Evolutionary conservation across 2,329 filamentous ascomycete species (phyloP).

Genomic region (Sphaerulina vaccinii): DNA sequence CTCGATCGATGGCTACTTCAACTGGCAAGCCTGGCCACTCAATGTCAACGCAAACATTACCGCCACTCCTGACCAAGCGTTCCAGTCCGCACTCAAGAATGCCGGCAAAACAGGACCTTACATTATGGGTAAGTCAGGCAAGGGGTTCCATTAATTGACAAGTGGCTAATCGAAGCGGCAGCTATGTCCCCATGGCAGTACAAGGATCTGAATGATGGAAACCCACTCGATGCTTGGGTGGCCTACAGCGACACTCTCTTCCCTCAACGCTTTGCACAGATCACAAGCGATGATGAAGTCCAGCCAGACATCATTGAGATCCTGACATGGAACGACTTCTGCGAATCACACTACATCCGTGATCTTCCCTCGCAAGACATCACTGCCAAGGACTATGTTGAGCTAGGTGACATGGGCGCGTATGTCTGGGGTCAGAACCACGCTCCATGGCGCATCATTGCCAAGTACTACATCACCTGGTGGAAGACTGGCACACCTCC

Average conservation of each 20-base stretch:
- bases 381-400: constrained; percentile 34
- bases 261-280: constrained; percentile 33
- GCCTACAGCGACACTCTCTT: constrained; percentile 42
- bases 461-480: constrained; percentile 41
- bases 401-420: constrained; percentile 35
- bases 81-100: constrained; percentile 37
- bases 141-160: constrained; percentile 25
- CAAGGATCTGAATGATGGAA: constrained; percentile 41
- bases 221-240: constrained; percentile 38
- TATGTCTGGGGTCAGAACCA: constrained; percentile 41
- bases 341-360: constrained; percentile 42
- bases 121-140: constrained; percentile 39
- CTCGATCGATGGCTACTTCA: constrained; percentile 41
- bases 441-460: constrained; percentile 41
- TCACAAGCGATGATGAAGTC: constrained; percentile 31
- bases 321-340: constrained; percentile 43
- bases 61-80: constrained; percentile 35
- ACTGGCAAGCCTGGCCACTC: constrained; percentile 44
- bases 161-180: constrained; percentile 29
- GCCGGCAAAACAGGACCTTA: constrained; percentile 39
- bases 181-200: constrained; percentile 43
- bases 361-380: constrained; percentile 36
- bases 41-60: constrained; percentile 36
- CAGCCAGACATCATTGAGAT: constrained; percentile 43
- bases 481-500: constrained; percentile 39